Conservation (phyloP, 2,329 filamentous ascomycete species). For the Penicillium nordicum region DNA sequence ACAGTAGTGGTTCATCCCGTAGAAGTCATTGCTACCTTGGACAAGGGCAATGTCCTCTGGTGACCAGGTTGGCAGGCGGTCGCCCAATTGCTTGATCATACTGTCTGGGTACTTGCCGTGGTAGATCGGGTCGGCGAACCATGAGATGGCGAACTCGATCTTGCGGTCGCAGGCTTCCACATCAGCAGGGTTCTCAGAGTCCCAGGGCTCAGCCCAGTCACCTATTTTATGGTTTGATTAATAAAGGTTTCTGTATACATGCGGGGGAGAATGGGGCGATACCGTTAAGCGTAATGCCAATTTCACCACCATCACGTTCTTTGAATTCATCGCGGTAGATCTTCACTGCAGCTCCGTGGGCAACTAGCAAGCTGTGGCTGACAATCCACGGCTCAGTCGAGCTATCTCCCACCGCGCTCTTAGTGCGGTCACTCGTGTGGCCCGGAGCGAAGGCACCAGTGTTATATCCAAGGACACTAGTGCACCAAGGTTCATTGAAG, state of each 20-base stretch:
- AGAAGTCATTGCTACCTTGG: conserved; percentile 85
- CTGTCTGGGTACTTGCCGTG: conserved; percentile 77
- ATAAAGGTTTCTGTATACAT: neutral
- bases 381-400: conserved; percentile 77
- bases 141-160: conserved; percentile 81
- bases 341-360: conserved; percentile 77
- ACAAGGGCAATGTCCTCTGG: conserved; percentile 70
- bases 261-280: conserved; percentile 21
- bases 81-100: conserved; percentile 76
- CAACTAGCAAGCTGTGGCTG: conserved; percentile 75
- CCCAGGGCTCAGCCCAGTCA: conserved; percentile 79
- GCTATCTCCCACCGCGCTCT: conserved; percentile 69
- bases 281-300: conserved; percentile 85
- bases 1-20: conserved; percentile 93
- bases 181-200: conserved; percentile 69
- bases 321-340: conserved; percentile 81
- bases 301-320: conserved; percentile 65
- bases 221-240: conserved; percentile 42
- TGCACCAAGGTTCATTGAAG: conserved; percentile 88
- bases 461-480: conserved; percentile 74
- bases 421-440: conserved; percentile 70
- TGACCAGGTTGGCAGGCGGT: conserved; percentile 71
- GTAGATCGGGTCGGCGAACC: conserved; percentile 88
- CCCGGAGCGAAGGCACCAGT: conserved; percentile 77
- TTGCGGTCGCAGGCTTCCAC: conserved; percentile 74